These are phyloP conservation scores for Capsicum chinense DNA, from an alignment of 257 asterid genomes.

Conservation along the genomic window DNA sequence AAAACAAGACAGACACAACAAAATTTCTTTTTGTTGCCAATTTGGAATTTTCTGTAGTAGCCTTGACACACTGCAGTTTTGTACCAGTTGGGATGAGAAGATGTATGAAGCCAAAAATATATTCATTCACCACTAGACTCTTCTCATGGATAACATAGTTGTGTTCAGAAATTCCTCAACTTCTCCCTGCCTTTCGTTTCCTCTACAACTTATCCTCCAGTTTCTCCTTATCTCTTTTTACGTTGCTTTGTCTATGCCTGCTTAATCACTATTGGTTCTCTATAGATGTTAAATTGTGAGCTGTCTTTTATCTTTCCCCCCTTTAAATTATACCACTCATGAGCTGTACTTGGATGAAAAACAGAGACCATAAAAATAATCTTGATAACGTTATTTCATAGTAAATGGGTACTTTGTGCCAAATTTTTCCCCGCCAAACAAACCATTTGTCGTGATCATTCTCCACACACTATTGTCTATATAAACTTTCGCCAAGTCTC, in stretches of 20 bases:
- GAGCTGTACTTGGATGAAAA: neutral
- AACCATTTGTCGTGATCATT: neutral
- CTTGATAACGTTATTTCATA: neutral
- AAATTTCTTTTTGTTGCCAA: no score
- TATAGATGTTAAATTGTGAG: neutral
- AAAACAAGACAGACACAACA: no score
- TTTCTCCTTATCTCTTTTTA: neutral
- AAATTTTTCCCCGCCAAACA: neutral
- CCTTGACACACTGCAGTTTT: no score
- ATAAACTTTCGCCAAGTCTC: neutral
- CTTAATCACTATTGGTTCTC: neutral
- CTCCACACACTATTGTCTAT: conserved; percentile 6
- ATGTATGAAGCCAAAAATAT: neutral
- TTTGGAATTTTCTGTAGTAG: no score
- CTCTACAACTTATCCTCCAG: conserved; percentile 5
- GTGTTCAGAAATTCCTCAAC: conserved; percentile 14
- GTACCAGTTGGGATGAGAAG: neutral
- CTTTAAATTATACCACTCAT: neutral
- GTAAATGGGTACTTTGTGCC: neutral
- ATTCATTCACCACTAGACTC: neutral
- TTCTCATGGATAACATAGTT: conserved; percentile 11
- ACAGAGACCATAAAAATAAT: neutral
- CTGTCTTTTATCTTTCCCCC: neutral
- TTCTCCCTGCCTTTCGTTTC: conserved; percentile 17
- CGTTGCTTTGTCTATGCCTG: neutral